A percentile compares a stretch with the other conserved stretches of the same genome.
Evolutionary conservation across 352 stramenopile species (phyloP).

Genomic region (Phytopythium vexans): DNA sequence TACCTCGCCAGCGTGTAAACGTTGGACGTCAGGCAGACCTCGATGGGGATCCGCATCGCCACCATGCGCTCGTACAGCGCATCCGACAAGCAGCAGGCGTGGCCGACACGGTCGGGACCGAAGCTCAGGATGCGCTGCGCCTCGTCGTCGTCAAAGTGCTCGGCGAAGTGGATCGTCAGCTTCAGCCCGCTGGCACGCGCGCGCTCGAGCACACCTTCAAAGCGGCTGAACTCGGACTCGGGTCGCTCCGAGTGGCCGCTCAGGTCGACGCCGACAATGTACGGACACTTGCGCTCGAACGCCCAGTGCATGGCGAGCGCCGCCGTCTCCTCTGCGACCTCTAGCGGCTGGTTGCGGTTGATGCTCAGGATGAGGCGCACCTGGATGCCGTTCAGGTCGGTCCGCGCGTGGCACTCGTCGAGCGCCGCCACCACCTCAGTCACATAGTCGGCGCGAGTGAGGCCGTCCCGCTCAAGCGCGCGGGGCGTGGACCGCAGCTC

Average conservation of each 20-base stretch:
- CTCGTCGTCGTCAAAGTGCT: conserved; percentile 87
- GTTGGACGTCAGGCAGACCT: conserved; percentile 94
- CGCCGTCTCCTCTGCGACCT: conserved; percentile 64
- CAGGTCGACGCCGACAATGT: conserved; percentile 84
- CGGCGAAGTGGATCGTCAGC: conserved; percentile 91
- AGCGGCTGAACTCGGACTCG: conserved; percentile 83
- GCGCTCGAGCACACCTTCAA: conserved; percentile 67
- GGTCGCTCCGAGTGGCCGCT: conserved; percentile 78
- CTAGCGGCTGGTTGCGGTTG: conserved; percentile 69
- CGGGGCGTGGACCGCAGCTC: conserved; percentile 84
- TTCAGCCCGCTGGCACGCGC: conserved; percentile 76
- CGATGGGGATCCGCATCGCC: conserved; percentile 79
- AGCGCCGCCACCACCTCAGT: conserved; percentile 63
- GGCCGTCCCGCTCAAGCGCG: conserved; percentile 46
- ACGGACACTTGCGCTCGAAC: conserved; percentile 31
- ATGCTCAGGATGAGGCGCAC: conserved; percentile 80
- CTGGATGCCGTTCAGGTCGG: conserved; percentile 53
- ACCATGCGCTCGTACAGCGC: conserved; percentile 70
- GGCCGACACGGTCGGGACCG: conserved; percentile 88
- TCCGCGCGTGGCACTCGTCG: conserved; percentile 51
- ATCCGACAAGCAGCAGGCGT: conserved; percentile 85
- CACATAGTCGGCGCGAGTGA: conserved; percentile 64
- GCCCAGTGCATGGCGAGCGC: conserved; percentile 52
- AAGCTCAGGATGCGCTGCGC: conserved; percentile 84
- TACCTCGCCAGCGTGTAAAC: conserved; percentile 90